Base-by-base conservation (phyloP, 2,329 filamentous ascomycete genomes). In the Neodidymelliopsis sp. region DNA sequence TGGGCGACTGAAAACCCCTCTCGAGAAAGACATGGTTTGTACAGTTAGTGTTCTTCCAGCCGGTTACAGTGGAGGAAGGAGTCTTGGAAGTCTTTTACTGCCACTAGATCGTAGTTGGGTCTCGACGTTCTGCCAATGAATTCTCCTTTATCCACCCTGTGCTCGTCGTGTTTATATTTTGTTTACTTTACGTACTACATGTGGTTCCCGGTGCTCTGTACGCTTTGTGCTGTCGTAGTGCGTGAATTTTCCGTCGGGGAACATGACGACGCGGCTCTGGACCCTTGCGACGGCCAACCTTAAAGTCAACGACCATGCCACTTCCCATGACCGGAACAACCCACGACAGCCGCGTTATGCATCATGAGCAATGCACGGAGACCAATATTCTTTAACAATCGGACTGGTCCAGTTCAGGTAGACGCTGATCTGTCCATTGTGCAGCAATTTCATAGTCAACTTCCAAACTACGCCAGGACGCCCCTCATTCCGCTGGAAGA, bases 381-480 rank as follows among this genome's bases (percentile, higher is more conserved):
- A 10, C 13, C 27, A 1, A 34, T 49, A 2, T 20, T 34, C 23
- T 39, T 43, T 23, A 49, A 49, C 16, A 15, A 27, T 4, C 38
- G 15, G 7, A 29, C 11, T 9, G 18, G 39, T 6, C 23, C 16
- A 4, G 11, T 39, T 4, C 23, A 28, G 12, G 28, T 25, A 7
- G 34, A 37, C 5, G 28, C 18, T 4, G 34, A 44, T 11, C 29
- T 35, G 12, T 35, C 47, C 2, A 16, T n/a, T 15, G 35, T 44
- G 8, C 39, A 24, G 3, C 22, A 35, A 6, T 87, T 89, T 66
- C 87, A 90, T 60, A 63, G 73, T 22, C 74, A 71, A 1, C 76
- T 90, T 1, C 84, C 84, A 1, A 69, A 75, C 28, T 89, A 86
- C 61, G 63, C 72, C 4, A 69, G 73, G 6, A 88, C 86, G 0